phyloP scores from a whole-genome alignment of 495 filamentous ascomycete genomes.

The Venustampulla echinocandica region DNA sequence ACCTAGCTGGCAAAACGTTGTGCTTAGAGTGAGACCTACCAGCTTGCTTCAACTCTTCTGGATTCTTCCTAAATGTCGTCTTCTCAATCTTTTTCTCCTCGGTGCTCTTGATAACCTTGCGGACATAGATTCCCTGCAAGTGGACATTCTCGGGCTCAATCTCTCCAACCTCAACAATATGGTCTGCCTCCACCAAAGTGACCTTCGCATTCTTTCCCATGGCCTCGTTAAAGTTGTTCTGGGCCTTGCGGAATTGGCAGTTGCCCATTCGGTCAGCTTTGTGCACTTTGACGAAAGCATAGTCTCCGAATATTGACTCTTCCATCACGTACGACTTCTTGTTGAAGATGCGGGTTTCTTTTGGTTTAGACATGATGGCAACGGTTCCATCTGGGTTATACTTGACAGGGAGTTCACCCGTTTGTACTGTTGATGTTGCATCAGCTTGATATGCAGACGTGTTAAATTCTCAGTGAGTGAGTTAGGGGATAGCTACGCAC shows the following conservation, averaged over 20 bases:
- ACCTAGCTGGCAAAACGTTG: too few relatives aligned
- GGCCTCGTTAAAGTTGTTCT: slow-evolving; percentile 16
- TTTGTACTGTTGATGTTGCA: slow-evolving; percentile 8
- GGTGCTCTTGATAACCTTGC: slow-evolving; percentile 13
- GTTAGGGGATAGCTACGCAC: background rate
- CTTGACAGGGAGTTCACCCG: slow-evolving; percentile 13
- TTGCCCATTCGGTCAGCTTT: slow-evolving; percentile 19
- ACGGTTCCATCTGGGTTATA: slow-evolving; percentile 15
- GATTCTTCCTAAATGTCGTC: slow-evolving; percentile 11
- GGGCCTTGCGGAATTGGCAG: slow-evolving; percentile 14
- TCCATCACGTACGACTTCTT: slow-evolving; percentile 14
- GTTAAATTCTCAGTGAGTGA: background rate
- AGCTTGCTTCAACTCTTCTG: slow-evolving; percentile 6
- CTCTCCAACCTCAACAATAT: slow-evolving; percentile 19
- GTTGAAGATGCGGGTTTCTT: slow-evolving; percentile 17
- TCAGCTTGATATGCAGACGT: background rate
- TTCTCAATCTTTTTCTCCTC: slow-evolving; percentile 19
- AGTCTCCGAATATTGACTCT: slow-evolving; percentile 17
- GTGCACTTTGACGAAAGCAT: slow-evolving; percentile 18
- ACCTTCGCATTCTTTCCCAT: slow-evolving; percentile 16
- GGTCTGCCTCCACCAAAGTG: slow-evolving; percentile 15
- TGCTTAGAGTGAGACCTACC: slow-evolving; percentile 1
- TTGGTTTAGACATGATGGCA: slow-evolving; percentile 8
- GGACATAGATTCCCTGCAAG: slow-evolving; percentile 18
- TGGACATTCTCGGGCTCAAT: slow-evolving; percentile 15